These are phyloP conservation scores for Ogataea pilisensis DNA, from an alignment of 805 yeast genomes.

Conservation along the genomic window DNA sequence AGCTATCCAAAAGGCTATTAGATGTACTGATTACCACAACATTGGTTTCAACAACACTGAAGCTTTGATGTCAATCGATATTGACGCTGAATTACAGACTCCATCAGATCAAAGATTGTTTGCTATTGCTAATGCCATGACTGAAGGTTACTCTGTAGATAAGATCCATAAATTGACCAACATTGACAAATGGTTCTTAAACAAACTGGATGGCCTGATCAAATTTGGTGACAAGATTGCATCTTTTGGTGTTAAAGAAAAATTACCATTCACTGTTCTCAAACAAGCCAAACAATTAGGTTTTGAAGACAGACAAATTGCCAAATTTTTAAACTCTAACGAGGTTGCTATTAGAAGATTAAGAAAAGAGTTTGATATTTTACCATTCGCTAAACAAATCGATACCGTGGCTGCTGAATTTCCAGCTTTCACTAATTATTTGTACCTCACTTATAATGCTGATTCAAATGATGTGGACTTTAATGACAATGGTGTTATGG, in stretches of 20 bases:
- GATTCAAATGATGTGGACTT: slow-evolving; percentile 77
- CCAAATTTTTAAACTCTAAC: slow-evolving; percentile 60
- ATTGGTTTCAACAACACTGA: slow-evolving; percentile 84
- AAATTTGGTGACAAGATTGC: slow-evolving; percentile 61
- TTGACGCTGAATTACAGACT: slow-evolving; percentile 71
- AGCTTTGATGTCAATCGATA: slow-evolving; percentile 73
- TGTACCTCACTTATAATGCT: slow-evolving; percentile 95
- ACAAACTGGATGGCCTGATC: slow-evolving; percentile 77
- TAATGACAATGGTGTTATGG: slow-evolving; percentile 88
- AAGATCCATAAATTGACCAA: slow-evolving; percentile 86
- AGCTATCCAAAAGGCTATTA: slow-evolving; percentile 93
- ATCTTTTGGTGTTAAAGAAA: slow-evolving; percentile 51
- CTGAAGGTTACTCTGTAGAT: slow-evolving; percentile 88
- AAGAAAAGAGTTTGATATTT: slow-evolving; percentile 75
- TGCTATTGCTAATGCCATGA: slow-evolving; percentile 96
- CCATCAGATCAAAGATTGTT: slow-evolving; percentile 97
- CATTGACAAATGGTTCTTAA: slow-evolving; percentile 93
- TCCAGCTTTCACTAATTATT: slow-evolving; percentile 95
- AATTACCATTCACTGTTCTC: slow-evolving; percentile 58
- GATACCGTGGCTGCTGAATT: slow-evolving; percentile 98
- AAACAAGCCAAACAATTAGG: slow-evolving; percentile 91
- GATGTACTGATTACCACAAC: slow-evolving; percentile 84
- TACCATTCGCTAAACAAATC: slow-evolving; percentile 93
- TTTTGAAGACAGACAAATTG: slow-evolving; percentile 93
- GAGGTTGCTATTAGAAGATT: slow-evolving; percentile 81